A percentile compares a stretch with the other conserved stretches of the same genome.
Evolutionary conservation across 75 land plant genomes (phyloP).

Genomic region (Ceratopteris richardii): DNA sequence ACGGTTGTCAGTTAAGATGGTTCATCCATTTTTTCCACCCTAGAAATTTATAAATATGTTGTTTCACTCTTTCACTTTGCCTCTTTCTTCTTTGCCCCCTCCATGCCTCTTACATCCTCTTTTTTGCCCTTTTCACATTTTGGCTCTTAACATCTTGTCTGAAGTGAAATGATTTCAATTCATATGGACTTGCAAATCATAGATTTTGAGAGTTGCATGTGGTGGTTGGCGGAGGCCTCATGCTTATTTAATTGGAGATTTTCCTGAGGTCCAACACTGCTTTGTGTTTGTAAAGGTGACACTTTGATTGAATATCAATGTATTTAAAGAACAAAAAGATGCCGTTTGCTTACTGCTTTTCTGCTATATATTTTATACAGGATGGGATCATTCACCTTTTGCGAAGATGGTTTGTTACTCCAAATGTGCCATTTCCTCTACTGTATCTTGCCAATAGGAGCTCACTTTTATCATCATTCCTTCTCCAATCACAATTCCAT

Average conservation of each 20-base stretch:
- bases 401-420: conserved; percentile 43
- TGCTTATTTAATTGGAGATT: conserved; percentile 60
- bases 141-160: too few relatives aligned
- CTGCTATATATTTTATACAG: conserved; percentile 26
- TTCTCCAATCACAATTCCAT: conserved; percentile 79
- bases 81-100: too few relatives aligned
- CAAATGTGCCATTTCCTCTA: background rate
- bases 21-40: too few relatives aligned
- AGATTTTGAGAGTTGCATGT: conserved; percentile 71
- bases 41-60: too few relatives aligned
- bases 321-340: too few relatives aligned
- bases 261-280: conserved; percentile 66
- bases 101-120: too few relatives aligned
- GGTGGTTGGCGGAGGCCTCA: conserved; percentile 99
- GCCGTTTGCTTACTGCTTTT: too few relatives aligned
- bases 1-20: background rate
- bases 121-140: too few relatives aligned
- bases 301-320: too few relatives aligned
- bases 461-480: conserved; percentile 12
- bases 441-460: background rate
- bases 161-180: too few relatives aligned
- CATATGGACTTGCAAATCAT: too few relatives aligned
- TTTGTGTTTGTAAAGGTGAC: conserved; percentile 88
- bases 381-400: conserved; percentile 67
- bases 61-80: too few relatives aligned